phyloP scores from a whole-genome alignment of 441 rosid genomes.

The Daphne laureola region DNA sequence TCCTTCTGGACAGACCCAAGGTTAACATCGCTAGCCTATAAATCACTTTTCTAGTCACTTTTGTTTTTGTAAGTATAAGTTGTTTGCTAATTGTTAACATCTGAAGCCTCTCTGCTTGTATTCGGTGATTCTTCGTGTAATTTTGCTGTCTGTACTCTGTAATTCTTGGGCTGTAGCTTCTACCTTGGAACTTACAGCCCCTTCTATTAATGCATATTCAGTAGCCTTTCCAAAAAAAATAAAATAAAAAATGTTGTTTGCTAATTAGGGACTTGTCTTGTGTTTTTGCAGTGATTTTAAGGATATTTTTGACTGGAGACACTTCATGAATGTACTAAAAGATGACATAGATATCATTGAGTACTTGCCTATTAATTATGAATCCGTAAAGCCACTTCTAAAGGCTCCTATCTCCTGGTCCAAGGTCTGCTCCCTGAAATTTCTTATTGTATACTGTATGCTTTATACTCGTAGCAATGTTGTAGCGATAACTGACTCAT shows the following conservation, averaged over 20 bases:
- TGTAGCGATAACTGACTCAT: background rate
- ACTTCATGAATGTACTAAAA: conserved; percentile 62
- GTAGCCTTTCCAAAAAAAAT: too few species aligned
- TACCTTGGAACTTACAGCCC: too few species aligned
- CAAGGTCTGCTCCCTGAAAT: conserved; percentile 39
- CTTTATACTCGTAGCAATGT: background rate
- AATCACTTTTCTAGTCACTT: background rate
- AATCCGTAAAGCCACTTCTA: conserved; percentile 45
- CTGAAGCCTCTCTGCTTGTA: too few species aligned
- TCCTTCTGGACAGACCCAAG: conserved; percentile 98
- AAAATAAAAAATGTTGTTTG: too few species aligned
- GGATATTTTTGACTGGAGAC: conserved; percentile 94
- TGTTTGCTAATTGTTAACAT: background rate
- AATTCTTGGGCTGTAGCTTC: too few species aligned
- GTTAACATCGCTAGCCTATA: conserved; percentile 22
- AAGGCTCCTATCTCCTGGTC: conserved; percentile 99
- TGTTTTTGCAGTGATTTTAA: conserved; percentile 62
- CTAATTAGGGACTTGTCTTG: background rate
- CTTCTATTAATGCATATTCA: too few species aligned
- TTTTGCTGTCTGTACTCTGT: too few species aligned
- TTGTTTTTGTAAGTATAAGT: background rate
- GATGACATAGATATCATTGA: conserved; percentile 71
- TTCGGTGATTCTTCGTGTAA: too few species aligned
- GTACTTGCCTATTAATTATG: conserved; percentile 53
- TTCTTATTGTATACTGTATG: background rate